Base-by-base conservation (phyloP, 73 alveolate genomes). In the Paraurostyla sp. region DNA sequence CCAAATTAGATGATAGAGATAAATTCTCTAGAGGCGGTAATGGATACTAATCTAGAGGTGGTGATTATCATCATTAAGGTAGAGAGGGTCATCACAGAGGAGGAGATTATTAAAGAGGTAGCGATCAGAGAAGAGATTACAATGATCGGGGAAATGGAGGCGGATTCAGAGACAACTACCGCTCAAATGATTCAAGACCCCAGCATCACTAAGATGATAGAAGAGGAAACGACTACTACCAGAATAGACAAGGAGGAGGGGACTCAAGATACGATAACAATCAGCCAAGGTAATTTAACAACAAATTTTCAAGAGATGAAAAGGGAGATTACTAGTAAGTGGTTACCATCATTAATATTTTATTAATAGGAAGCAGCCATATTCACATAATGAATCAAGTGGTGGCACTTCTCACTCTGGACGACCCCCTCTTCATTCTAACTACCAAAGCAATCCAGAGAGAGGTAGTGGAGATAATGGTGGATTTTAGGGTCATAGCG, bases 281-380 rank as follows among this genome's bases (percentile, higher is more conserved):
- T n/a, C n/a, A n/a, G n/a, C n/a, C n/a, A n/a, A n/a, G n/a, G n/a
- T n/a, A n/a, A n/a, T n/a, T n/a, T n/a, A n/a, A n/a, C n/a, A n/a
- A n/a, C n/a, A n/a, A n/a, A n/a, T n/a, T n/a, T n/a, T n/a, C n/a
- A n/a, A n/a, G n/a, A n/a, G 41, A 65, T 40, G 82, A 65, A 6
- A 65, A 65, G 36, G 82, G 82, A 35, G 82, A 65, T 9, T 65
- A 7, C 36, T 13, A 25, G 82, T 65, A 65, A 65, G 58, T 65
- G 22, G 3, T 29, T 27, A 11, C 22, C 32, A 23, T 59, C n/a
- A 59, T 15, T 15, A 20, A 7, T 29, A 15, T 25, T 6, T 30
- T 9, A 16, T 59, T 27, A 59, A 25, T 59, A n/a, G n/a, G n/a
- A n/a, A n/a, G n/a, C n/a, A n/a, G n/a, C 69, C 69, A 13, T 52